Conservation (phyloP, 352 stramenopile species). For the Phytophthora pistaciae region DNA sequence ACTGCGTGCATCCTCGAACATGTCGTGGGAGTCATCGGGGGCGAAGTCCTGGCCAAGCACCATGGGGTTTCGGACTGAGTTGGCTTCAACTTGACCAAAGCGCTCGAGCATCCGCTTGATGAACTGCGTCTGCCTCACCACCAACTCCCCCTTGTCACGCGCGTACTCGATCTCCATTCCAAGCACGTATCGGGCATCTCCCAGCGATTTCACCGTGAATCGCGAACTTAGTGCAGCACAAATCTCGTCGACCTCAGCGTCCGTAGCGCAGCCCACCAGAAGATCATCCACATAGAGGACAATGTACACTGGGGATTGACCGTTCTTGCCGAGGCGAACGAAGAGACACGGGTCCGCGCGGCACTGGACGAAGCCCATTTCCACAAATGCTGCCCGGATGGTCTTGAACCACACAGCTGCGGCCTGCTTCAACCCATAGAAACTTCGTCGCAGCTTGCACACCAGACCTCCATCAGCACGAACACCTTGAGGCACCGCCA, state of each 20-base stretch:
- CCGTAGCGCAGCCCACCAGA: slow-evolving; percentile 14
- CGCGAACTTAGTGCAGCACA: background rate
- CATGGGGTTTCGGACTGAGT: slow-evolving; percentile 5
- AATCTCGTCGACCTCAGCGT: slow-evolving; percentile 7
- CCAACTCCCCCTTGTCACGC: slow-evolving; percentile 6
- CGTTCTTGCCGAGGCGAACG: background rate
- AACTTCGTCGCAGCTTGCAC: slow-evolving; percentile 29
- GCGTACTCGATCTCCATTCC: slow-evolving; percentile 26
- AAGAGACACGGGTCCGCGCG: background rate
- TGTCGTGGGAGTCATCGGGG: background rate
- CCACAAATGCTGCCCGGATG: slow-evolving; percentile 12
- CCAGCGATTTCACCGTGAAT: slow-evolving; percentile 23
- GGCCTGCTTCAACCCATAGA: slow-evolving; percentile 50
- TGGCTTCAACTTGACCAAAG: slow-evolving; percentile 6
- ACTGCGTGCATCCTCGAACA: background rate
- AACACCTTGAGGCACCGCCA: slow-evolving; percentile 26
- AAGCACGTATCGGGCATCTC: slow-evolving; percentile 21
- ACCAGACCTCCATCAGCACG: slow-evolving; percentile 12
- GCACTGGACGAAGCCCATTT: slow-evolving; percentile 10
- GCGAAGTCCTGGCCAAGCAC: slow-evolving; percentile 8
- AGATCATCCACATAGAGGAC: slow-evolving; percentile 27
- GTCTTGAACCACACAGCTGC: slow-evolving; percentile 39
- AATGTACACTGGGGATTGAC: slow-evolving; percentile 4
- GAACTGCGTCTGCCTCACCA: slow-evolving; percentile 11
- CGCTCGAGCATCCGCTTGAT: slow-evolving; percentile 5